Evolutionary conservation across 805 yeast species (phyloP).

Genomic region (Blastobotrys mokoenaii): DNA sequence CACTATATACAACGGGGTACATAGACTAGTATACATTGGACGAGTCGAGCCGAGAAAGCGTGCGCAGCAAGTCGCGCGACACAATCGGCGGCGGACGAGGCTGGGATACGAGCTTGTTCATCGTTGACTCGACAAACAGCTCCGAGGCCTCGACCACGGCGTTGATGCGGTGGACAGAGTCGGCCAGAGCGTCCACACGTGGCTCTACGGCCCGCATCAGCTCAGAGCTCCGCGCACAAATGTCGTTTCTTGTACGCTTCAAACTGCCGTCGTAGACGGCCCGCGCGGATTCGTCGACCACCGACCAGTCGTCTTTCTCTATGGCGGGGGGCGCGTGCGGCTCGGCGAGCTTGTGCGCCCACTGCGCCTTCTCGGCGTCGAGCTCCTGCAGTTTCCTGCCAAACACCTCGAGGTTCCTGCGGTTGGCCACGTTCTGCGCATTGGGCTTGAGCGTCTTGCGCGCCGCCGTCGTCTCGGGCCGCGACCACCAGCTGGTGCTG

Average conservation of each 20-base stretch:
- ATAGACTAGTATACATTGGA: not conserved
- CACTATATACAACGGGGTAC: not conserved
- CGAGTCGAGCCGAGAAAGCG: slow-evolving; percentile 10
- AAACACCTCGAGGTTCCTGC: slow-evolving; percentile 39
- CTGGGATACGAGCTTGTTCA: slow-evolving; percentile 1
- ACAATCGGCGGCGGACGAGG: not conserved
- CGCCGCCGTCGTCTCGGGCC: slow-evolving; percentile 24
- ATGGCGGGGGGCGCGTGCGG: not conserved
- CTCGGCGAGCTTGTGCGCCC: slow-evolving; percentile 28
- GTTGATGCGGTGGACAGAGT: slow-evolving; percentile 18
- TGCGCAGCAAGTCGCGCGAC: slow-evolving; percentile 12
- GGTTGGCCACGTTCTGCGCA: slow-evolving; percentile 48
- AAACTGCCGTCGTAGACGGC: not conserved
- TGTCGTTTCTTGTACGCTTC: too few relatives aligned
- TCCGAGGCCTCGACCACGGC: slow-evolving; percentile 15
- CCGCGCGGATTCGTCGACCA: not conserved
- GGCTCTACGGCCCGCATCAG: slow-evolving; percentile 7
- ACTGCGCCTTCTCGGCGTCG: slow-evolving; percentile 38
- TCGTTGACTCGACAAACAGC: slow-evolving; percentile 15
- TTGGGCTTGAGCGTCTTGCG: slow-evolving; percentile 37
- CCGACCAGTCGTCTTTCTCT: not conserved
- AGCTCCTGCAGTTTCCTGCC: slow-evolving; percentile 37
- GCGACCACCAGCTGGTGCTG: slow-evolving; percentile 61
- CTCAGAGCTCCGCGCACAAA: not conserved
- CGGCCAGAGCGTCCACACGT: slow-evolving; percentile 15